Evolutionary conservation across 805 yeast species (phyloP).

Genomic region (Deakozyma indianensis): DNA sequence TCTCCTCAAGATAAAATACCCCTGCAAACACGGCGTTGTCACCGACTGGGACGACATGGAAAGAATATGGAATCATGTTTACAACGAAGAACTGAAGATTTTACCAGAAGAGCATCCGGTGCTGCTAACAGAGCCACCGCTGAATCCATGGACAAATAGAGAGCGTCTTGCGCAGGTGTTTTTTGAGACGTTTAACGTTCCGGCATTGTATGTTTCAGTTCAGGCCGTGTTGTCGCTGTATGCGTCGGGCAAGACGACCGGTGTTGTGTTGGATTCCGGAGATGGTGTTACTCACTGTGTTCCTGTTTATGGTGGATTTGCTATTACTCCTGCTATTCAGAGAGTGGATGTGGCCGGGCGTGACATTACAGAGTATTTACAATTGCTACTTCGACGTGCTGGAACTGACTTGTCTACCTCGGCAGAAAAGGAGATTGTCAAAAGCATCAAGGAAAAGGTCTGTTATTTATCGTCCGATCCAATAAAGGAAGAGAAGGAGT

Average conservation of each 20-base stretch:
- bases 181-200: constrained; percentile 60
- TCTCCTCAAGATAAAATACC: constrained; percentile 52
- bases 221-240: constrained; percentile 76
- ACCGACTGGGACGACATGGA: constrained; percentile 83
- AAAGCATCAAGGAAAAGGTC: constrained; percentile 60
- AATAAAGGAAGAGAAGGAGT: constrained; percentile 33
- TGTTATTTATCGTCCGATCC: constrained; percentile 52
- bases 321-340: constrained; percentile 55
- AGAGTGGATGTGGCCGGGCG: constrained; percentile 77
- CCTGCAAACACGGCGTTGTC: constrained; percentile 68
- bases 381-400: constrained; percentile 48
- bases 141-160: constrained; percentile 53
- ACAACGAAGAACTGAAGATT: constrained; percentile 41
- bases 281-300: constrained; percentile 85
- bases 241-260: constrained; percentile 84
- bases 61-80: constrained; percentile 56
- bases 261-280: constrained; percentile 80
- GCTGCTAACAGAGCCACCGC: constrained; percentile 77
- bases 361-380: constrained; percentile 67
- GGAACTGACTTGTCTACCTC: constrained; percentile 56
- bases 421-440: constrained; percentile 70
- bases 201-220: constrained; percentile 57
- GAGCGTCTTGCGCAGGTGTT: constrained; percentile 47
- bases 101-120: constrained; percentile 74
- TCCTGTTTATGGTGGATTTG: constrained; percentile 83